Conservation (phyloP, 1,284 basidiomycete genomes). For the Tilletia setariae region DNA sequence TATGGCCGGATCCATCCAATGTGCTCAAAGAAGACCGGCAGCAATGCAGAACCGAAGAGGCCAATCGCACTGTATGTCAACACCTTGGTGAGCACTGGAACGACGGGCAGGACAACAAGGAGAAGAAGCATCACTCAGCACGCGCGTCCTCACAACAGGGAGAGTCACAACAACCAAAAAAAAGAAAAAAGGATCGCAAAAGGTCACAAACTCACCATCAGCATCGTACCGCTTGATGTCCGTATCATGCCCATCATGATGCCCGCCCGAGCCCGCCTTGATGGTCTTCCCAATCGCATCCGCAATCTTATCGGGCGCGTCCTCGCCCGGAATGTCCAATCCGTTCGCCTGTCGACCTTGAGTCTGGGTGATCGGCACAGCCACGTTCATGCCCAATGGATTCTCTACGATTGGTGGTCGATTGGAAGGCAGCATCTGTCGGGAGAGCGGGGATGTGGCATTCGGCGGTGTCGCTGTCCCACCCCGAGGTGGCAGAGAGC, state of each 20-base stretch:
- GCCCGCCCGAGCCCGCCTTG: slow-evolving; percentile 20
- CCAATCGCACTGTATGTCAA: slow-evolving; percentile 85
- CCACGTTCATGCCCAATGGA: slow-evolving; percentile 13
- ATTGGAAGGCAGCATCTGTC: neutral
- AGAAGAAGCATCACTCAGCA: neutral
- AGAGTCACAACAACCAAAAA: too few relatives aligned
- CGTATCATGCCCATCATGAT: slow-evolving; percentile 41
- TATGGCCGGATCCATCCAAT: slow-evolving; percentile 22
- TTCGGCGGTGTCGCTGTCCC: neutral
- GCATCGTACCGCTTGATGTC: slow-evolving; percentile 74
- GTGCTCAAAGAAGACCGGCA: slow-evolving; percentile 35
- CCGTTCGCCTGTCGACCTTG: slow-evolving; percentile 9
- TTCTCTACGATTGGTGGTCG: neutral
- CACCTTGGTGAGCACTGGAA: slow-evolving; percentile 72
- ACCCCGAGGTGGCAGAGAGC: slow-evolving; percentile 9
- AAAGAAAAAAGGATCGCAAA: too few relatives aligned
- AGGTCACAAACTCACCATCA: slow-evolving; percentile 58
- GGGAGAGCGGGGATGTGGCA: neutral
- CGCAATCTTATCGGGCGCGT: slow-evolving; percentile 1
- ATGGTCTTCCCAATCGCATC: slow-evolving; percentile 35
- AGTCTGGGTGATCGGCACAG: slow-evolving; percentile 17
- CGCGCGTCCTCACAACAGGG: neutral
- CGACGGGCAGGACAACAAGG: neutral
- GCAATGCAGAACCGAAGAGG: slow-evolving; percentile 57
- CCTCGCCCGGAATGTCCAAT: neutral